phyloP scores from a whole-genome alignment of 768 basidiomycete species.

The Russula brevipes region DNA sequence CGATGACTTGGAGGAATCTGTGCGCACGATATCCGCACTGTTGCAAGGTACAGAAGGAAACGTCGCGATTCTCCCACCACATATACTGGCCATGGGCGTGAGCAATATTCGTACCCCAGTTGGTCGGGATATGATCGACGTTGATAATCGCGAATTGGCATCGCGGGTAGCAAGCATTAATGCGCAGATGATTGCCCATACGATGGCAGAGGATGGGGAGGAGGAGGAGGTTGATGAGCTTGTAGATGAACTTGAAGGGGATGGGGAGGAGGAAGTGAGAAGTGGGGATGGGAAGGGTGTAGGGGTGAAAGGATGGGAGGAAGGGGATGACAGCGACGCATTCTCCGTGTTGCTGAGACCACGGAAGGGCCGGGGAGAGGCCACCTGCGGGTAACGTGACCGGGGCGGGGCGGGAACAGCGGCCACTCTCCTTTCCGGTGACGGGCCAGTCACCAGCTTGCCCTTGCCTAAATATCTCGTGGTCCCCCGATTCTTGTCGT shows the following conservation, averaged over 20 bases:
- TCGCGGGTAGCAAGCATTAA: conserved; percentile 71
- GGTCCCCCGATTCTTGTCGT: conserved; percentile 7
- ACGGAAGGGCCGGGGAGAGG: conserved; percentile 39
- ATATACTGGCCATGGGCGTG: conserved; percentile 9
- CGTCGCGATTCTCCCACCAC: conserved; percentile 15
- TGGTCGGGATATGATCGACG: conserved; percentile 8
- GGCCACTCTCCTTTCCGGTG: conserved; percentile 13
- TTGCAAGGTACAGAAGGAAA: conserved; percentile 44
- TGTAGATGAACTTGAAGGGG: conserved; percentile 33
- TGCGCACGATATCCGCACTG: conserved; percentile 68
- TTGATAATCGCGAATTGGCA: conserved; percentile 37
- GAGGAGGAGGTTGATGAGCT: conserved; percentile 38
- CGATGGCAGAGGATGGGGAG: conserved; percentile 56
- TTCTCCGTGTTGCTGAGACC: conserved; percentile 69
- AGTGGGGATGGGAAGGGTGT: neutral
- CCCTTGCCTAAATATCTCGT: conserved; percentile 7
- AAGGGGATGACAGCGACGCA: conserved; percentile 57
- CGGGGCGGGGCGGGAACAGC: conserved; percentile 7
- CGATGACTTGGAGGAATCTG: conserved; percentile 65
- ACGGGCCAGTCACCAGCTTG: neutral
- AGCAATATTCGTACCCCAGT: conserved; percentile 11
- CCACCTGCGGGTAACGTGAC: conserved; percentile 27
- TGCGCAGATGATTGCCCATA: conserved; percentile 69
- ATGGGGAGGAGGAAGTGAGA: conserved; percentile 26
- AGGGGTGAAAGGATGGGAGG: conserved; percentile 32